A percentile compares a stretch with the other conserved stretches of the same genome.
Conservation (phyloP, 2,329 filamentous ascomycete species). For the Dryadomyces quercivorus region DNA sequence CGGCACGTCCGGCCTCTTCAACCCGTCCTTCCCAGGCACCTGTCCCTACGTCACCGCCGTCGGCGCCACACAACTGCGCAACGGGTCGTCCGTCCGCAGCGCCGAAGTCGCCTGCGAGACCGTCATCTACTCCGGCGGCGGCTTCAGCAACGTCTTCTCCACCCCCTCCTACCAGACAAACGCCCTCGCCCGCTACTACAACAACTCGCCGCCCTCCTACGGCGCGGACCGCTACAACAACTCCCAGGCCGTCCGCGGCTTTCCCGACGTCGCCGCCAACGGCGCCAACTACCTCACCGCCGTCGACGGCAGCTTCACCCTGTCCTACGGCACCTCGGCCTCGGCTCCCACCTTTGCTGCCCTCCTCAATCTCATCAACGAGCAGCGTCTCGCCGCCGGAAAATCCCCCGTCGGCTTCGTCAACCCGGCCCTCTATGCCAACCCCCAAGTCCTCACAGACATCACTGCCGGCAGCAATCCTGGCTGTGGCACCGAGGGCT, state of each 20-base stretch:
- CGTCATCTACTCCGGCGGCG: constrained; percentile 31
- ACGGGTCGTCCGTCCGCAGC: constrained; percentile 22
- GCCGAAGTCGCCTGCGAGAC: constrained; percentile 33
- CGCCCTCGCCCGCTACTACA: constrained; percentile 12
- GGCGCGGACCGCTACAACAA: constrained; percentile 22
- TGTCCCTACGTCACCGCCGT: constrained; percentile 40
- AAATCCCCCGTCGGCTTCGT: constrained; percentile 26
- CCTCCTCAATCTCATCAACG: constrained; percentile 50
- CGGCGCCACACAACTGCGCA: constrained; percentile 34
- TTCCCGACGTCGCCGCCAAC: constrained; percentile 16
- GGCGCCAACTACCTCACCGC: constrained; percentile 26
- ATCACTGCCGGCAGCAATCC: constrained; percentile 18
- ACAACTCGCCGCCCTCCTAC: constrained; percentile 27
- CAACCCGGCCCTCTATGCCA: constrained; percentile 19
- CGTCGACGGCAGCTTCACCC: constrained; percentile 26
- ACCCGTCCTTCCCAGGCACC: constrained; percentile 30
- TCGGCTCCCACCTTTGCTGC: constrained; percentile 44
- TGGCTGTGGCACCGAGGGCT: constrained; percentile 20
- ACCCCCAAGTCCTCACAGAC: constrained; percentile 19
- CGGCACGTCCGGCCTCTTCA: constrained; percentile 28
- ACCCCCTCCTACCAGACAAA: constrained; percentile 28
- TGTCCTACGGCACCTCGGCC: constrained; percentile 36
- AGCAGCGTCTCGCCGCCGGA: constrained; percentile 39
- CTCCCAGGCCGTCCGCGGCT: constrained; percentile 26
- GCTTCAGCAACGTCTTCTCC: constrained; percentile 33